These are phyloP conservation scores for Pterulicium gracile DNA, from an alignment of 1,284 basidiomycete species.

Conservation along the genomic window DNA sequence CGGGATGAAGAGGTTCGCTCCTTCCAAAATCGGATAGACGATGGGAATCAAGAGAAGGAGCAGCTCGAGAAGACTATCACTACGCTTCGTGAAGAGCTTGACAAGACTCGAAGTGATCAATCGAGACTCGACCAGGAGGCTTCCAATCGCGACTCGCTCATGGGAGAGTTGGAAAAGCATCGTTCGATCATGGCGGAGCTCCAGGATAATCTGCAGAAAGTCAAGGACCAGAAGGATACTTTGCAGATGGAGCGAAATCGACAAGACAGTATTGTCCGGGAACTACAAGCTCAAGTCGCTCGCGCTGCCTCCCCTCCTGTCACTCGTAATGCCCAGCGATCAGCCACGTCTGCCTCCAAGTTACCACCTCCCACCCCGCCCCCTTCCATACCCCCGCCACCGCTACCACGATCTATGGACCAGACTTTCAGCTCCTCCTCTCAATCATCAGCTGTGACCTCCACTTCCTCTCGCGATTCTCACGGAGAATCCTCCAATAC, in stretches of 20 bases:
- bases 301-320: slow-evolving; percentile 45
- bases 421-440: slow-evolving; percentile 40
- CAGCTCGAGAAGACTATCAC: slow-evolving; percentile 42
- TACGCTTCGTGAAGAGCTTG: slow-evolving; percentile 48
- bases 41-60: neutral
- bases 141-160: slow-evolving; percentile 61
- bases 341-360: slow-evolving; percentile 56
- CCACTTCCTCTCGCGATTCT: slow-evolving; percentile 51
- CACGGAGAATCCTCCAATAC: slow-evolving; percentile 58
- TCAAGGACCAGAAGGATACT: slow-evolving; percentile 72
- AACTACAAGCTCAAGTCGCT: slow-evolving; percentile 65
- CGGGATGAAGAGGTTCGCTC: slow-evolving; percentile 21
- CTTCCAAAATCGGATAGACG: neutral
- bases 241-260: slow-evolving; percentile 62
- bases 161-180: slow-evolving; percentile 65
- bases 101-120: slow-evolving; percentile 45
- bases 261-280: slow-evolving; percentile 57
- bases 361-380: slow-evolving; percentile 84
- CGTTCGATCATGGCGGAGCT: slow-evolving; percentile 64
- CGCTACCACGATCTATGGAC: slow-evolving; percentile 51
- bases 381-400: slow-evolving; percentile 80
- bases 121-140: slow-evolving; percentile 56
- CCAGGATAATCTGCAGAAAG: slow-evolving; percentile 63
- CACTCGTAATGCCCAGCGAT: slow-evolving; percentile 38
- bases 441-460: slow-evolving; percentile 39